These are phyloP conservation scores for Candida sanyaensis DNA, from an alignment of 1,139 yeast genomes.

Conservation along the genomic window DNA sequence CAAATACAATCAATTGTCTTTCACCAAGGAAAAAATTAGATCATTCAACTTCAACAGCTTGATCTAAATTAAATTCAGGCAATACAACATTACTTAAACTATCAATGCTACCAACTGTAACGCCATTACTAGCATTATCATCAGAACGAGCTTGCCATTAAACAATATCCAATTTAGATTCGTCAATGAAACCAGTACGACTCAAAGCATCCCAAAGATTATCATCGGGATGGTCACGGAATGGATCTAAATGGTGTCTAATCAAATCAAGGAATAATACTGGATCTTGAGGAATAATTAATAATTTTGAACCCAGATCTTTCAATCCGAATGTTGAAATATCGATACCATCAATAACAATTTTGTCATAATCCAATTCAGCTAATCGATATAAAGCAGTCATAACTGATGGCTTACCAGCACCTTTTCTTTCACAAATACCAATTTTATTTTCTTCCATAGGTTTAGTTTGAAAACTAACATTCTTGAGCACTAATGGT, in stretches of 20 bases:
- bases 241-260: slow-evolving; percentile 78
- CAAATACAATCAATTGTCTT: slow-evolving; percentile 42
- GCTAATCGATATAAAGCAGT: slow-evolving; percentile 62
- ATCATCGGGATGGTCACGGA: slow-evolving; percentile 31
- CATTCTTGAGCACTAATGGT: slow-evolving; percentile 67
- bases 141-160: slow-evolving; percentile 16
- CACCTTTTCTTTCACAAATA: slow-evolving; percentile 81
- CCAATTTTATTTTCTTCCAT: slow-evolving; percentile 74
- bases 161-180: slow-evolving; percentile 22
- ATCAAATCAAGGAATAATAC: slow-evolving; percentile 84
- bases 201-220: slow-evolving; percentile 36
- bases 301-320: slow-evolving; percentile 71
- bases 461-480: slow-evolving; percentile 49
- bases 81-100: slow-evolving; percentile 13
- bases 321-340: slow-evolving; percentile 69
- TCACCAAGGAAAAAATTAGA: slow-evolving; percentile 43
- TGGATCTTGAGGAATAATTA: slow-evolving; percentile 95
- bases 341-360: slow-evolving; percentile 62
- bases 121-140: neutral
- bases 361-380: slow-evolving; percentile 54
- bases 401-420: slow-evolving; percentile 74
- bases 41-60: slow-evolving; percentile 42
- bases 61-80: slow-evolving; percentile 44
- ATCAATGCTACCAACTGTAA: slow-evolving; percentile 6
- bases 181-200: slow-evolving; percentile 33